A percentile compares a stretch with the other conserved stretches of the same genome.
Conservation (phyloP, 2,329 filamentous ascomycete species). For the Cytospora mali region DNA sequence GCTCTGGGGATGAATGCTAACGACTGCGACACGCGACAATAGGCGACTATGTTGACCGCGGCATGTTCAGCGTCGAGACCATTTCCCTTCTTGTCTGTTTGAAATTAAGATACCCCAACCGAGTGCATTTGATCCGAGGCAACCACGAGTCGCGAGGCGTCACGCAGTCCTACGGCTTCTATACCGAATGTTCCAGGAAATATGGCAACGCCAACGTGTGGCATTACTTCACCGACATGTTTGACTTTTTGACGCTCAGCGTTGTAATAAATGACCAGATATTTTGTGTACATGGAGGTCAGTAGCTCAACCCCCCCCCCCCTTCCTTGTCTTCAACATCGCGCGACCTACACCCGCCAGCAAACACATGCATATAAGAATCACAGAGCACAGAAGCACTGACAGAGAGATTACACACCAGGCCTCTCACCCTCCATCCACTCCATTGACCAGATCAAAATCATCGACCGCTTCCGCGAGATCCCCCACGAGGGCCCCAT, state of each 20-base stretch:
- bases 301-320: slow-evolving; percentile 31
- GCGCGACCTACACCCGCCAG: background rate
- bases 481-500: slow-evolving; percentile 98
- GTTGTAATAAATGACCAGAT: slow-evolving; percentile 99
- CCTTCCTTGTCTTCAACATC: background rate
- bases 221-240: slow-evolving; percentile 99
- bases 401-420: slow-evolving; percentile 36
- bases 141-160: slow-evolving; percentile 98
- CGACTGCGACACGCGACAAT: slow-evolving; percentile 17
- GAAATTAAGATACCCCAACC: slow-evolving; percentile 93
- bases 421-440: slow-evolving; percentile 88
- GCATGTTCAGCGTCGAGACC: slow-evolving; percentile 98
- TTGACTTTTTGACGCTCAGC: slow-evolving; percentile 94
- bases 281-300: slow-evolving; percentile 94
- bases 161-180: slow-evolving; percentile 98
- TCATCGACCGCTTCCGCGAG: slow-evolving; percentile 97
- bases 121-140: slow-evolving; percentile 93
- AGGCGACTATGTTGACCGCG: slow-evolving; percentile 98
- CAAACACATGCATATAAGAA: background rate
- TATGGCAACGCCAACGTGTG: slow-evolving; percentile 98
- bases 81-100: slow-evolving; percentile 97
- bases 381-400: background rate
- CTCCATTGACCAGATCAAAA: slow-evolving; percentile 98
- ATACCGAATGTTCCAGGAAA: slow-evolving; percentile 96
- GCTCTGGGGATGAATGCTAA: slow-evolving; percentile 19